Evolutionary conservation across 495 filamentous ascomycete genomes (phyloP).

Genomic region (Gamarada debralockiae): DNA sequence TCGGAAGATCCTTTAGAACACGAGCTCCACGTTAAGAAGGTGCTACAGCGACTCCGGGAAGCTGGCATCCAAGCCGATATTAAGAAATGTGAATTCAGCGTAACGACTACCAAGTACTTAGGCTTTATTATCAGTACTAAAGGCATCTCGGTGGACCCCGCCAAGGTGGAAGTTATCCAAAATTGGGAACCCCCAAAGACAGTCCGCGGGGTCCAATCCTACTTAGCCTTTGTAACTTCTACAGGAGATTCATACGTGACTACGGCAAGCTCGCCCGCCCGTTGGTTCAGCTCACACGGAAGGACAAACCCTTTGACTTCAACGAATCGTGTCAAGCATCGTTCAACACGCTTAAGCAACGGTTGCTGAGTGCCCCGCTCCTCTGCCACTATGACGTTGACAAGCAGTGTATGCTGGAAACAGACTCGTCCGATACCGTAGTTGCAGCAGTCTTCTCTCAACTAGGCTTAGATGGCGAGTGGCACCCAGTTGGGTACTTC

Average conservation of each 20-base stretch:
- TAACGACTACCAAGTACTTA: conserved; percentile 22
- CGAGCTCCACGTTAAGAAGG: conserved; percentile 7
- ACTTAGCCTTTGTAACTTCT: conserved; percentile 33
- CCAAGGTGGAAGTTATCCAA: too few relatives aligned
- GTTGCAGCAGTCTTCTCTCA: not conserved
- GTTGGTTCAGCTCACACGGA: not conserved
- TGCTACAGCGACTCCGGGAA: conserved; percentile 13
- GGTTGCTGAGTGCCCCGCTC: not conserved
- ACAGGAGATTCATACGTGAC: conserved; percentile 26
- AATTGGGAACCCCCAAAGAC: conserved; percentile 18
- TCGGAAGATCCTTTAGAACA: too few relatives aligned
- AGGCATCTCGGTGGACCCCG: conserved; percentile 19
- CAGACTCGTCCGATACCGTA: not conserved
- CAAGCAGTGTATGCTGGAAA: not conserved
- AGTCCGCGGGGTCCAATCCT: conserved; percentile 23
- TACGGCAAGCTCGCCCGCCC: conserved; percentile 22
- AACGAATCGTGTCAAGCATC: not conserved
- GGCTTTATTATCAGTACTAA: conserved; percentile 22
- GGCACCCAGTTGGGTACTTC: conserved; percentile 18
- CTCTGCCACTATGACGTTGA: not conserved
- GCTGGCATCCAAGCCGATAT: too few relatives aligned
- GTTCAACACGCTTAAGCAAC: not conserved
- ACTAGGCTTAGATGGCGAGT: not conserved
- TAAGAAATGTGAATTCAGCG: conserved; percentile 32
- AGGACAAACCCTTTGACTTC: not conserved